Evolutionary conservation across 164 flowering plant species (phyloP).

Genomic region (Amborella trichopoda): DNA sequence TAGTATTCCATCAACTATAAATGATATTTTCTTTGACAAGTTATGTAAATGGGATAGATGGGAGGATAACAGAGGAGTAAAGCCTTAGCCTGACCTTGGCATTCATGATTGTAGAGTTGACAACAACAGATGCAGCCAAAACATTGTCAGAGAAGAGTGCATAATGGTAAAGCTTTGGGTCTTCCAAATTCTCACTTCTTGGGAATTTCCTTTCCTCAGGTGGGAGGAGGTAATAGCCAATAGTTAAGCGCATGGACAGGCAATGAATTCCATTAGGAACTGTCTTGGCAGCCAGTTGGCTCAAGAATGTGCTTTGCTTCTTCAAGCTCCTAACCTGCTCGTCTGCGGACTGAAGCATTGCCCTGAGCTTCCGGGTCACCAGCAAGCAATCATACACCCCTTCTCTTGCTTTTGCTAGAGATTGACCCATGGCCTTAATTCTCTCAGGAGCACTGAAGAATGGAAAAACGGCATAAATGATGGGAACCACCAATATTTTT

Average conservation of each 20-base stretch:
- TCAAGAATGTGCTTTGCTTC: constrained; percentile 95
- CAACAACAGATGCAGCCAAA: constrained; percentile 97
- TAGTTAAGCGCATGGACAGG: constrained; percentile 88
- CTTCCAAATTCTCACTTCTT: constrained; percentile 77
- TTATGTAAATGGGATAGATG: too few species aligned
- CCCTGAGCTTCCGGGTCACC: constrained; percentile 87
- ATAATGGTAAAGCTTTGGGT: constrained; percentile 83
- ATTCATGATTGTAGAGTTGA: constrained; percentile 81
- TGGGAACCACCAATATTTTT: neutral
- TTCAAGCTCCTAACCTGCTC: constrained; percentile 92
- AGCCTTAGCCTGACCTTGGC: constrained; percentile 62
- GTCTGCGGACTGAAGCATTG: constrained; percentile 97
- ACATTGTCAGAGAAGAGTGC: constrained; percentile 98
- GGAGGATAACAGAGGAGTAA: neutral
- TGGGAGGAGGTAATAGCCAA: constrained; percentile 84
- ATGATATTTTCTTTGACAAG: too few species aligned
- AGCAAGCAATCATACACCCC: constrained; percentile 80
- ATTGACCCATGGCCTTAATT: constrained; percentile 91
- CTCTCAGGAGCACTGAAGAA: constrained; percentile 68
- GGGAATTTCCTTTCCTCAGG: constrained; percentile 82
- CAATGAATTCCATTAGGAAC: constrained; percentile 96
- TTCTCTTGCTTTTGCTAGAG: constrained; percentile 70
- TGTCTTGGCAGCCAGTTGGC: constrained; percentile 96
- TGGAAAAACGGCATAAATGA: too few species aligned
- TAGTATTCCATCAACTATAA: neutral